Conservation (phyloP, 2,329 filamentous ascomycete species). For the Claviceps sp. region DNA sequence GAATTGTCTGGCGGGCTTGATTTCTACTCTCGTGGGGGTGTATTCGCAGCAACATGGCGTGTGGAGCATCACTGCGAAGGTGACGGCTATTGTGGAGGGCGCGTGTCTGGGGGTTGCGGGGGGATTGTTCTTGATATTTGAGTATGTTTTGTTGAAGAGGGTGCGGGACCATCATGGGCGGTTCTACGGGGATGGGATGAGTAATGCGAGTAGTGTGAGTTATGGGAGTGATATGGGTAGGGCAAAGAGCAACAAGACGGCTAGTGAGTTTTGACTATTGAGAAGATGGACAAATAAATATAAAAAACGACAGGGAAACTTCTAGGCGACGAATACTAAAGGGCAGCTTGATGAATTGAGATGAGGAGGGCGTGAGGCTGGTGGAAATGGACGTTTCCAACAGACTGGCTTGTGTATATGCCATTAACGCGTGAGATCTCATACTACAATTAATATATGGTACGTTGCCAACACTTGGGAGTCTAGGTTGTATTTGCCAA, state of each 20-base stretch:
- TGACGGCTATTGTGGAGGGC: conserved; percentile 23
- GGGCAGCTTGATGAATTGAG: too few species aligned
- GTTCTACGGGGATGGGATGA: conserved; percentile 9
- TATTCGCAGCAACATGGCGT: conserved; percentile 32
- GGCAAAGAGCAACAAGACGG: not conserved
- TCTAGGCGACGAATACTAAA: too few species aligned
- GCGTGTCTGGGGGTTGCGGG: conserved; percentile 14
- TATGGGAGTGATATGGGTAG: not conserved
- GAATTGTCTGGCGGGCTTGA: conserved; percentile 35
- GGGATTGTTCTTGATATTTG: conserved; percentile 17
- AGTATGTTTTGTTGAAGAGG: conserved; percentile 17
- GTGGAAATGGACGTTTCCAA: too few species aligned
- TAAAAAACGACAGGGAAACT: not conserved
- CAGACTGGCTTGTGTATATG: too few species aligned
- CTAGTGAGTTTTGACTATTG: not conserved
- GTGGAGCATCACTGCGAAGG: conserved; percentile 28
- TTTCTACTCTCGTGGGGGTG: conserved; percentile 35
- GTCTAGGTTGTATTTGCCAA: too few species aligned
- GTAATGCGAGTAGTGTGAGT: conserved; percentile 1
- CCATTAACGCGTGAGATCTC: too few species aligned
- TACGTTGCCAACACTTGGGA: too few species aligned
- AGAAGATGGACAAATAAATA: not conserved
- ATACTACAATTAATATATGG: too few species aligned
- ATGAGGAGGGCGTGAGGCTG: too few species aligned
- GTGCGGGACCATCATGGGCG: conserved; percentile 17